A percentile compares a stretch with the other conserved stretches of the same genome.
Evolutionary conservation across 2,329 filamentous ascomycete species (phyloP).

Genomic region (Colletotrichum noveboracense): DNA sequence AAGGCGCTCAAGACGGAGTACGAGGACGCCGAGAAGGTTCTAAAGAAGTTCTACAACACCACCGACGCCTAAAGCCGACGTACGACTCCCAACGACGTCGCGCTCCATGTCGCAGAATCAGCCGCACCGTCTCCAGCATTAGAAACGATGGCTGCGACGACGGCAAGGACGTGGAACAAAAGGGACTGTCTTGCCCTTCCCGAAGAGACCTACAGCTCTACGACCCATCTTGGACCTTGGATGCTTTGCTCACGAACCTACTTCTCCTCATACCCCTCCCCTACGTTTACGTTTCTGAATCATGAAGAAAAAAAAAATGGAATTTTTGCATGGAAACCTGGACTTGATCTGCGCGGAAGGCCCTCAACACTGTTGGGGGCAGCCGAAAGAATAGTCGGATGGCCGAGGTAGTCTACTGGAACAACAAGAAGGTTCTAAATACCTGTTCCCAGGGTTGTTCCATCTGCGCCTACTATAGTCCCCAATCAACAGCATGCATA

Average conservation of each 20-base stretch:
- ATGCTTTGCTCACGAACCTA: slow-evolving; percentile 15
- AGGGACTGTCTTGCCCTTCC: slow-evolving; percentile 1
- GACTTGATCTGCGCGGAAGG: slow-evolving; percentile 10
- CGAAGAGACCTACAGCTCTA: not conserved
- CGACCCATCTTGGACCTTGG: not conserved
- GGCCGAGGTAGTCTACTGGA: not conserved
- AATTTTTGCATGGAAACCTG: slow-evolving; percentile 16
- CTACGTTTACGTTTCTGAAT: slow-evolving; percentile 15
- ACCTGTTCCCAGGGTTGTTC: not conserved
- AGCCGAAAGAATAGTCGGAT: not conserved
- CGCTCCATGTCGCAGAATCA: slow-evolving; percentile 1
- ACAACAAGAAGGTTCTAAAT: not conserved
- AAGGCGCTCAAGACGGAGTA: slow-evolving; percentile 78
- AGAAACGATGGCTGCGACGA: slow-evolving; percentile 38
- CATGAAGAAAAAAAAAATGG: slow-evolving; percentile 8
- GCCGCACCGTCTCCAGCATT: slow-evolving; percentile 26
- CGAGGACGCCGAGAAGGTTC: slow-evolving; percentile 69
- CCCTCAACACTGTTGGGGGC: not conserved
- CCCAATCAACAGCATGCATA: slow-evolving; percentile 12
- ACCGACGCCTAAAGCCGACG: slow-evolving; percentile 20
- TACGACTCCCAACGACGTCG: slow-evolving; percentile 19
- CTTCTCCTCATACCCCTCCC: slow-evolving; percentile 18
- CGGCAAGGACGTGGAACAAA: slow-evolving; percentile 18
- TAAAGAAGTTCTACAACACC: slow-evolving; percentile 68
- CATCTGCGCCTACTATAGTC: slow-evolving; percentile 16